A percentile compares a stretch with the other conserved stretches of the same genome.
Conservation (phyloP, 1,284 basidiomycete genomes). For the Fomitopsis palustris region DNA sequence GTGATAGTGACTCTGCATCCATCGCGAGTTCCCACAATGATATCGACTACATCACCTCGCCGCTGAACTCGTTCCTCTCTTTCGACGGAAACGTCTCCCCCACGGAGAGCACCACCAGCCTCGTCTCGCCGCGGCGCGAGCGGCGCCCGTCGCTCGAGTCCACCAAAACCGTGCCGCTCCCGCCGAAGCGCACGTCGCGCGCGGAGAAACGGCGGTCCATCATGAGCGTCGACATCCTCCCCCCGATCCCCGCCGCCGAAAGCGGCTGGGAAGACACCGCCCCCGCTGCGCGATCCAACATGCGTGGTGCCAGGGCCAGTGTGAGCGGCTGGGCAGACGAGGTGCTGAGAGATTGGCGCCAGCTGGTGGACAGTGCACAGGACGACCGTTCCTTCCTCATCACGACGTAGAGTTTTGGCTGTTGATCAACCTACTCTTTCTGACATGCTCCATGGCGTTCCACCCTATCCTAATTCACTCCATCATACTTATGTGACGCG, state of each 20-base stretch:
- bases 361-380: conserved; percentile 1
- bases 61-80: conserved; percentile 38
- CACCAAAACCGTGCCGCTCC: conserved; percentile 7
- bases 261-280: not conserved
- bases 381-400: conserved; percentile 12
- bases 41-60: conserved; percentile 3
- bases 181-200: not conserved
- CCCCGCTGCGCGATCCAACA: not conserved
- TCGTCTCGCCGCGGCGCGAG: conserved; percentile 3
- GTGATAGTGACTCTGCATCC: conserved; percentile 10
- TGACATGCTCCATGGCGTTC: not conserved
- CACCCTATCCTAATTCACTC: not conserved
- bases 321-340: conserved; percentile 6
- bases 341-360: conserved; percentile 5
- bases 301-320: not conserved
- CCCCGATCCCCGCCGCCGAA: not conserved
- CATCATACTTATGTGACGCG: not conserved
- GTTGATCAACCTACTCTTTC: not conserved
- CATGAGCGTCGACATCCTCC: conserved; percentile 2
- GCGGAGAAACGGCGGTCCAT: conserved; percentile 5
- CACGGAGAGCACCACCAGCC: conserved; percentile 23
- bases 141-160: conserved; percentile 5
- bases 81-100: conserved; percentile 33
- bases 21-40: not conserved
- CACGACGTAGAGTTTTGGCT: conserved; percentile 1